Evolutionary conservation across 2,329 filamentous ascomycete genomes (phyloP), one percentile per base, ranked within the genome.

Genomic region (Sporothrix mexicana): DNA sequence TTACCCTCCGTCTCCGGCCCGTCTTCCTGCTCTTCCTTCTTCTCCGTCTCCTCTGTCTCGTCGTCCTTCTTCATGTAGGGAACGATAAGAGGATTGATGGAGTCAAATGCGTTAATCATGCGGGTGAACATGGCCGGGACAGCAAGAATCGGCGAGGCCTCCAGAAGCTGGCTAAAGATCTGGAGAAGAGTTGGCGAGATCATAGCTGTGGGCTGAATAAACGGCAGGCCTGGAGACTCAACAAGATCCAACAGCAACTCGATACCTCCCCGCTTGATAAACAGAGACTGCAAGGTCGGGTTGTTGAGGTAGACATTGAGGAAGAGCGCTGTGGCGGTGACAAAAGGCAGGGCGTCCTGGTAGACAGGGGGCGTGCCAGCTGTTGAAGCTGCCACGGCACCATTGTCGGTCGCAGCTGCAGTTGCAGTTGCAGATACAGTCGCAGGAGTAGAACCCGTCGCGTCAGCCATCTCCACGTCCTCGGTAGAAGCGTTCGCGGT

Each of bases 241-340:
- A 92, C 92, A 72, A 98, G 89, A 78, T 98, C 94, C 71, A 99
- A 85, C 23, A 98, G 85, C 69, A 92, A 86, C 80, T 98, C 94
- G 30, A 95, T 90, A 7, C 94, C 96, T 73, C 94, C 93, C 68
- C 88, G 87, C 71, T 92, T 89, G 75, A 96, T 90, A 78, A 98
- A 95, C 30, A 88, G 87, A 20, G 86, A 84, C 80, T 92, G 95
- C 77, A 97, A 87, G 47, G 86, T 86, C 72, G 88, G 85, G 78
- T 97, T 97, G 75, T 89, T 88, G 73, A 96, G 89, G 79, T 96
- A 95, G 0, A 92, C 78, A 10, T 82, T 81, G 62, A 99, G 82
- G 80, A 99, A 99, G 68, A 89, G 92, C 74, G 92, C 88, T 51
- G 93, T 85, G 30, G 92, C 92, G 77, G 89, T 90, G 72, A 98